Base-by-base conservation (phyloP, 225 moss, liverwort and hornwort species). In the Pseudisothecium myosuroides region DNA sequence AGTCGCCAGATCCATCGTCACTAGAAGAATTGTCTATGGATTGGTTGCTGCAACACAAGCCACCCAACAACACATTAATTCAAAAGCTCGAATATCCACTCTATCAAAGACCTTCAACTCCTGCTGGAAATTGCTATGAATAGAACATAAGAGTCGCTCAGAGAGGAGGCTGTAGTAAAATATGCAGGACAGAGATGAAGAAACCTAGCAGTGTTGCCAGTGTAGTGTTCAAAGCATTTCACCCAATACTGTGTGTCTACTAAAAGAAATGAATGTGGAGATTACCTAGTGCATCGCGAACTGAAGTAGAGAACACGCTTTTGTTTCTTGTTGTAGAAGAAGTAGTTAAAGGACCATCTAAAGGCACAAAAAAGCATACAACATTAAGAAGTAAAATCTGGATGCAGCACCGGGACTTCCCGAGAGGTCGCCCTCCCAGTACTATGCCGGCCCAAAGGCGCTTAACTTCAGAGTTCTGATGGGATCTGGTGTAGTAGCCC, bases 341-440 rank as follows among this genome's bases (percentile, higher is more conserved):
- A 97, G 85, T 91, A 97, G 89, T 99, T 97, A 89, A 99, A 99
- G 73, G 97, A 96, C 99, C 99, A 99, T 93, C 99, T 99, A 93
- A 86, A 61, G 88, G 80, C 90, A 92, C 88, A 87, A 54, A 89
- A 84, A 76, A 89, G 81, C 83, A 87, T 92, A 62, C 82, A 93
- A 87, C 87, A 67, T 87, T 89, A 92, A 88, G 80, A 66, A 67
- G 88, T 83, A 89, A 89, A 84, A 76, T 87, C 34, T 87, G 92
- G 92, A 92, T 92, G 92, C 92, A 90, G 92, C 88, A 92, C 92
- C 92, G 92, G 92, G 92, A 90, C 90, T 92, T 92, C 92, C 92
- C 90, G 86, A 85, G 90, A 92, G 90, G 92, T 92, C 26, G 39
- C 88, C 92, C 92, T 88, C 92, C 90, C 92, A 76, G 92, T 92